These are phyloP conservation scores for Chrysanthemum seticuspe DNA, from an alignment of 129 eudicot genomes.

Conservation along the genomic window DNA sequence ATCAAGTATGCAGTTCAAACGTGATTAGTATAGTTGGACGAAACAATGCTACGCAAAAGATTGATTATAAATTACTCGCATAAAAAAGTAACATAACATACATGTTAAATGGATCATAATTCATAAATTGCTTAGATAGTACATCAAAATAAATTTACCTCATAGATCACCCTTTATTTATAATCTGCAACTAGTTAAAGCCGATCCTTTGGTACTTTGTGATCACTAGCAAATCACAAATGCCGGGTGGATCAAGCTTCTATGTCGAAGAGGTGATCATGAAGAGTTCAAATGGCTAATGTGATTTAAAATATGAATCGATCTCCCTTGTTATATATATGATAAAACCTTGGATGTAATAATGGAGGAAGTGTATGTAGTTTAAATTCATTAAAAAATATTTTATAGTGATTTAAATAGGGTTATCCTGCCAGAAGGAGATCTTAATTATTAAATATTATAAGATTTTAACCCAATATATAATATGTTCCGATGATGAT, in stretches of 20 bases:
- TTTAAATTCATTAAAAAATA: not conserved
- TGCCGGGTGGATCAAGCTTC: not conserved
- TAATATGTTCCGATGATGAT: not conserved
- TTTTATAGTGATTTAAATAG: not conserved
- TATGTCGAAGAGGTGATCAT: not conserved
- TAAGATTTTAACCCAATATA: not conserved
- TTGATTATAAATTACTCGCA: not conserved
- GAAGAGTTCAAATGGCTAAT: slow-evolving; percentile 6
- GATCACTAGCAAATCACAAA: not conserved
- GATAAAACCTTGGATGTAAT: not conserved
- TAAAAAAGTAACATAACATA: not conserved
- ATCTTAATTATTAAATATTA: not conserved
- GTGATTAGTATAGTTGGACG: not conserved
- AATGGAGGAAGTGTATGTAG: not conserved
- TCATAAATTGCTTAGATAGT: not conserved
- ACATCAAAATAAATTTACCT: not conserved
- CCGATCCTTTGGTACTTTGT: too few species aligned
- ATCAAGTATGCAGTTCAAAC: not conserved
- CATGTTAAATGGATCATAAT: too few species aligned
- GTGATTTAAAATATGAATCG: not conserved
- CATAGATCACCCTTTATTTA: not conserved
- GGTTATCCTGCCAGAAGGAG: not conserved
- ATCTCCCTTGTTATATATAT: not conserved
- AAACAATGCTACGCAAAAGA: not conserved
- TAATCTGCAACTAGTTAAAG: too few species aligned